phyloP scores from a whole-genome alignment of 2,329 filamentous ascomycete genomes.

The Aspergillus felis region DNA sequence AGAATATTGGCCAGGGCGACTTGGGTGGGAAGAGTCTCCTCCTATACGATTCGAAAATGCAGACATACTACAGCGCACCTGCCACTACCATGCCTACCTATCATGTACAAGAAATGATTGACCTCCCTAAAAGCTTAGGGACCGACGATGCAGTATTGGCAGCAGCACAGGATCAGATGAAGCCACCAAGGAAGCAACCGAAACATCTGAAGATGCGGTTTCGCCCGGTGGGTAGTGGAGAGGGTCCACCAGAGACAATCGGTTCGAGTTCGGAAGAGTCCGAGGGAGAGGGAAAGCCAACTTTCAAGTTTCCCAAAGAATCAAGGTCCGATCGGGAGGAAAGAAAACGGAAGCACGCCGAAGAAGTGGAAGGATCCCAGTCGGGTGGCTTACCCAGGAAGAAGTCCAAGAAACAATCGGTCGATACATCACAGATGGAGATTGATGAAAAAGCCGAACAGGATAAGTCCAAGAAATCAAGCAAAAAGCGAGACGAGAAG shows the following conservation, averaged over 20 bases:
- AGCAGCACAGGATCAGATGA: conserved; percentile 27
- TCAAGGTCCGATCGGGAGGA: conserved; percentile 25
- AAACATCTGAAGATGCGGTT: conserved; percentile 45
- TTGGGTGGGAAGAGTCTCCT: conserved; percentile 30
- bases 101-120: conserved; percentile 35
- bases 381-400: conserved; percentile 28
- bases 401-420: conserved; percentile 37
- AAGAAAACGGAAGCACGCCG: conserved; percentile 37
- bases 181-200: conserved; percentile 38
- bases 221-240: conserved; percentile 38
- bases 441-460: conserved; percentile 21
- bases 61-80: conserved; percentile 28
- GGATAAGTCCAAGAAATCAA: conserved; percentile 30
- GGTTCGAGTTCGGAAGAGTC: conserved; percentile 37
- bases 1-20: conserved; percentile 27
- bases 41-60: conserved; percentile 33
- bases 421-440: conserved; percentile 14
- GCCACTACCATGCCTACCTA: conserved; percentile 29
- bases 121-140: conserved; percentile 24
- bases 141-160: conserved; percentile 21
- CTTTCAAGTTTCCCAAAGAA: conserved; percentile 29
- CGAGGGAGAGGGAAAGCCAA: conserved; percentile 28
- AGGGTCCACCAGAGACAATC: conserved; percentile 29
- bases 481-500: conserved; percentile 39
- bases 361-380: conserved; percentile 25